Evolutionary conservation across 345 rosid genomes (phyloP), one percentile per base, ranked within the genome.

Genomic region (Garcia nutans): DNA sequence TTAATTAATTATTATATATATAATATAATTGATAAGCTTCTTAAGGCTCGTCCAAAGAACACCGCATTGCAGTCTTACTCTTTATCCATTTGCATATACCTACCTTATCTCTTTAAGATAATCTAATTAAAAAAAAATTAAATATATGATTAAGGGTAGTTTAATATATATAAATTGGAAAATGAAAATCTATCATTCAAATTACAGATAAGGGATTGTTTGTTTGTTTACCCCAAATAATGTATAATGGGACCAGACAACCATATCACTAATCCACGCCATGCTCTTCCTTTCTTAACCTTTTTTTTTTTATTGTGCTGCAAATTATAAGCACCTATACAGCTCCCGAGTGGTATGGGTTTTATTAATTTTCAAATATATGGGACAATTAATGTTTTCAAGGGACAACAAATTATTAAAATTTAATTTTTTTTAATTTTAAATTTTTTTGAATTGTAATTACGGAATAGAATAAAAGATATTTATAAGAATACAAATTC

Each of bases 31-130:
- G 6, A 37, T 37, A 3, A 37, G 5, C 5, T 37, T 37, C 6
- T 37, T 3, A n/a, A 57, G 23, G 49, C 23, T 37, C 37, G 58
- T 17, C 23, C 23, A 42, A 37, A 2, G 41, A 33, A 33, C 41
- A 33, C 41, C 41, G 3, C 41, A n/a, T n/a, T 3, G 81, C 63
- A 31, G 22, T 23, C 67, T 55, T 11, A 31, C 24, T n/a, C 77
- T 50, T 50, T 70, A 37, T 58, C 72, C 78, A 75, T 65, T 11
- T 56, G 65, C 76, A 70, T 61, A 3, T 37, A 67, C 78, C 67
- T 23, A 69, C 71, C 80, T 79, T 74, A 77, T 81, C 85, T 63
- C 73, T 47, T 79, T 12, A 37, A 71, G 71, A 81, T 68, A 55
- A 75, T 67, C 41, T 69, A n/a, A 23, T 45, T 65, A 54, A 7